Conservation (phyloP, 2,329 filamentous ascomycete genomes). For the Tolypocladium ophioglossoides region DNA sequence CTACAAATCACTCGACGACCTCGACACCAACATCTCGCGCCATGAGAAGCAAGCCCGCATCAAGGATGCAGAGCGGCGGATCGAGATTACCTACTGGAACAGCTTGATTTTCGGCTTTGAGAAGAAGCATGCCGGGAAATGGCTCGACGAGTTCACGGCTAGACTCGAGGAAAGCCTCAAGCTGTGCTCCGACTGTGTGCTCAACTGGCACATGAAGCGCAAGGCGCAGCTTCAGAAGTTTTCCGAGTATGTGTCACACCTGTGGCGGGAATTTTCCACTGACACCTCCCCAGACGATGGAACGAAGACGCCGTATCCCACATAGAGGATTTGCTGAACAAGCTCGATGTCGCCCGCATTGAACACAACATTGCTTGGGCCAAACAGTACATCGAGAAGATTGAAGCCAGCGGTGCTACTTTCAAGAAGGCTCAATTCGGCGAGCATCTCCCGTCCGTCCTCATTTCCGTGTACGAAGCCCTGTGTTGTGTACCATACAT, state of each 20-base stretch:
- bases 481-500: conserved; percentile 78
- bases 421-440: conserved; percentile 38
- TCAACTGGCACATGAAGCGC: conserved; percentile 63
- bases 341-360: conserved; percentile 52
- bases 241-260: conserved; percentile 37
- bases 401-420: conserved; percentile 32
- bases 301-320: conserved; percentile 39
- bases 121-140: conserved; percentile 46
- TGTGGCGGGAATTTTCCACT: conserved; percentile 7
- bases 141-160: conserved; percentile 47
- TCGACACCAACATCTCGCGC: conserved; percentile 34
- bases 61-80: conserved; percentile 41
- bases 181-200: conserved; percentile 59
- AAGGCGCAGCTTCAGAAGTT: conserved; percentile 51
- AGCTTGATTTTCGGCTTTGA: conserved; percentile 60
- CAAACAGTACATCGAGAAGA: conserved; percentile 40
- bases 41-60: conserved; percentile 44
- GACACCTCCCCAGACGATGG: conserved; percentile 22
- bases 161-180: conserved; percentile 49
- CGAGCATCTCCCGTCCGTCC: conserved; percentile 42
- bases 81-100: conserved; percentile 55
- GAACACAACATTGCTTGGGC: conserved; percentile 48
- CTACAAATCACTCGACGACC: conserved; percentile 42
- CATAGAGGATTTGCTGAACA: conserved; percentile 46
- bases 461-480: conserved; percentile 79